Evolutionary conservation across 805 yeast genomes (phyloP), one percentile per base, ranked within the genome.

Genomic region (Nadsonia fulvescens): DNA sequence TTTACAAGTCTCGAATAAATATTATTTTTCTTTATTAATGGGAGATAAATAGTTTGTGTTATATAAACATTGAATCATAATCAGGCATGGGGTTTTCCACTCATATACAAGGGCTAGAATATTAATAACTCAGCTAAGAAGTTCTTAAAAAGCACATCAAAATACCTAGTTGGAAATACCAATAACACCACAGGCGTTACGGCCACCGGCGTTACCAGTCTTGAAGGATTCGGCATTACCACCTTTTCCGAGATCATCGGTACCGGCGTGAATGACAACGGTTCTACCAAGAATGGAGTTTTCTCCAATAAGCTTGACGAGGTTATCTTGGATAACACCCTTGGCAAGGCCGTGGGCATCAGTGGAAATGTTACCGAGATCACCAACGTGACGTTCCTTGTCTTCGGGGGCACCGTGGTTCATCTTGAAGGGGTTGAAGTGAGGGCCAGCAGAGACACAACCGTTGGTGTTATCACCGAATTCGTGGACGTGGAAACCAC

Each of bases 381-480:
- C 98, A 57, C 98, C 98, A 46, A 74, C 89, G 60, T 79, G 93
- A 30, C 55, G 50, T 31, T 36, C 54, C 38, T 63, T 70, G 42
- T 75, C 92, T 44, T 67, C 68, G 56, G 93, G 93, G 31, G 83
- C 82, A 61, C 95, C 95, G 53, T 82, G 95, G 39, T 67, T 67
- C 63, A 76, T 75, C 37, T 66, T 63, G 53, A 77, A 77, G 39
- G 94, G 95, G 66, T 83, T 73, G 70, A 79, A 83, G 61, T 83
- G 95, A 34, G 93, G 93, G 51, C 95, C 95, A 29, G 95, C 94
- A 39, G 94, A 78, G 34, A 93, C 86, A 63, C 98, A 89, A 40
- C 98, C 98, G 54, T 89, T 89, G 58, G 98, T 81, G 71, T 79
- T 81, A 64, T 89, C 98, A 61, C 98, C 98, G 47, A 89, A 89